Evolutionary conservation across 352 stramenopile species (phyloP).

Genomic region (Phytophthora quininea): DNA sequence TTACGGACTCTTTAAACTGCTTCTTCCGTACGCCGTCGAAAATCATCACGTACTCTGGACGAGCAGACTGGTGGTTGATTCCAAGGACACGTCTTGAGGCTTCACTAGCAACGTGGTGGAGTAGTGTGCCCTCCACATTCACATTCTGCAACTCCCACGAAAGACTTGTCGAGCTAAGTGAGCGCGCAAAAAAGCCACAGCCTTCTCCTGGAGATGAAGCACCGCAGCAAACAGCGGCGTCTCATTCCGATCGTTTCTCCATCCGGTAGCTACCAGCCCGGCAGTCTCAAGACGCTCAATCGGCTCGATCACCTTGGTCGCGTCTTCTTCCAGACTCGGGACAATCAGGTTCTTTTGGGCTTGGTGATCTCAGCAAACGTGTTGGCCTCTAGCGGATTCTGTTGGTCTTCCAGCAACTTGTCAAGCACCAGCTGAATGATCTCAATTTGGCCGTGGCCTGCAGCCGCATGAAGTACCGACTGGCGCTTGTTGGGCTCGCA

Average conservation of each 20-base stretch:
- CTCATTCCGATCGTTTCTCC: conserved; percentile 72
- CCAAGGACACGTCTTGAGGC: conserved; percentile 37
- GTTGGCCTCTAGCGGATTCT: conserved; percentile 26
- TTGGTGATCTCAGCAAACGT: conserved; percentile 10
- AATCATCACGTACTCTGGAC: conserved; percentile 75
- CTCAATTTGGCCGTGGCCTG: conserved; percentile 54
- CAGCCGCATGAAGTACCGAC: conserved; percentile 67
- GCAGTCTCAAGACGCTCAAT: conserved; percentile 29
- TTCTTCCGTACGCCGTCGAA: conserved; percentile 63
- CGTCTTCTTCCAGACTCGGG: conserved; percentile 16
- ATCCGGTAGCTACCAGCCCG: conserved; percentile 40
- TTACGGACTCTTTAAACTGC: conserved; percentile 75
- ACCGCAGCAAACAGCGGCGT: conserved; percentile 70
- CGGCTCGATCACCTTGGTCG: conserved; percentile 1
- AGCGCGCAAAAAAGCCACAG: conserved; percentile 42
- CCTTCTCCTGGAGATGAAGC: conserved; percentile 55
- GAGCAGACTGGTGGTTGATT: conserved; percentile 30
- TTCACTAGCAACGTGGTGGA: conserved; percentile 62
- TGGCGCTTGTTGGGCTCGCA: conserved; percentile 71
- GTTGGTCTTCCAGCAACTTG: conserved; percentile 53
- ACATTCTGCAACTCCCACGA: conserved; percentile 60
- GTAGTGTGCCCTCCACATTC: conserved; percentile 77
- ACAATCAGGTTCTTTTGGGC: conserved; percentile 27
- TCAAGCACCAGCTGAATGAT: conserved; percentile 60
- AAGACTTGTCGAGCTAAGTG: conserved; percentile 50